Base-by-base conservation (phyloP, 2,329 filamentous ascomycete genomes). In the Penicillium sp. region DNA sequence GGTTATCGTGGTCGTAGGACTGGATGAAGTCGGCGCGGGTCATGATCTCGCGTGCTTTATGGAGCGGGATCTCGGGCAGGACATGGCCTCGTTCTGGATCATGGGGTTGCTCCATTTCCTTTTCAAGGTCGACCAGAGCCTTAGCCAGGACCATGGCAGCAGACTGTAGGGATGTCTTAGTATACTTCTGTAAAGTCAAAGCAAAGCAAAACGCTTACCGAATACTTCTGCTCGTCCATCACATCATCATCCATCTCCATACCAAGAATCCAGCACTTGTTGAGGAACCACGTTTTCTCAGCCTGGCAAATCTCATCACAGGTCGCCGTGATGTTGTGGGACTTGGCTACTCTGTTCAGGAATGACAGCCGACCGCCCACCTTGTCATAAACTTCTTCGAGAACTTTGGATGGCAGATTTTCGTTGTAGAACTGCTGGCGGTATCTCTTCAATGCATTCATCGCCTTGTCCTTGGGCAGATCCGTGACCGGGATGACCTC, bases 221-320 rank as follows among this genome's bases (percentile, higher is more conserved):
- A 88, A 76, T 89, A 96, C 68, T 97, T 96, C 65, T 97, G 89
- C 68, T 96, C 87, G 63, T 96, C 89, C 85, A 97, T 97, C 57
- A 96, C 93, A 64, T 98, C 93, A 69, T 97, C 93, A 58, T 97
- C 93, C 85, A 86, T 89, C 53, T 84, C 82, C 50, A 72, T 74
- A 14, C 86, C 86, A 1, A 90, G 75, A 44, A 89, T 86, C 74
- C 85, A 86, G 64, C 85, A 89, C 63, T 86, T 82, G 68, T 88
- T 89, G 16, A 89, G 69, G 57, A 89, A 84, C 86, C 86, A 90
- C 0, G 81, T 84, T 64, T 86, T 87, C 62, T 90, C 86, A 31
- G 77, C 78, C 28, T 80, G 73, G 60, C 80, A 85, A 55, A 90
- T 89, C 16, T 77, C 69, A 35, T 93, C 73, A 66, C 90, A 95